A percentile compares a stretch with the other conserved stretches of the same genome.
Conservation (phyloP, 805 yeast species). For the Lipomyces mesembrius region DNA sequence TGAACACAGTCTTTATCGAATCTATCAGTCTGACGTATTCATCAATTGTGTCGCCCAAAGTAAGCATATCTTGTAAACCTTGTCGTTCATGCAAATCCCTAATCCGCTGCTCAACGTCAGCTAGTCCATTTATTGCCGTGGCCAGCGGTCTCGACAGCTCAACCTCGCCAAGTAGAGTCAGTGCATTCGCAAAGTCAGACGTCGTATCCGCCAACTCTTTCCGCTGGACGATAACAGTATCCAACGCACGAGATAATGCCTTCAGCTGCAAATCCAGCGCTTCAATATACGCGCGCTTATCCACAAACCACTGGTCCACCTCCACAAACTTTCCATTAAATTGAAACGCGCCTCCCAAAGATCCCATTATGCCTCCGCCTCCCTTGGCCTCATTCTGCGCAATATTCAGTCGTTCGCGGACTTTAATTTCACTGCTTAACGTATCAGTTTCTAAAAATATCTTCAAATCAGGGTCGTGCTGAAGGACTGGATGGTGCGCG, state of each 20-base stretch:
- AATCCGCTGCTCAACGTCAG: constrained; percentile 70
- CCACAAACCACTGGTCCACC: constrained; percentile 75
- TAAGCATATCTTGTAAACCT: constrained; percentile 81
- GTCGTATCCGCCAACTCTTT: constrained; percentile 70
- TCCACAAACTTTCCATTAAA: constrained; percentile 69
- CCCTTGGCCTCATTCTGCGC: constrained; percentile 53
- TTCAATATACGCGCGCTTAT: constrained; percentile 70
- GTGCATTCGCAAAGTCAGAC: constrained; percentile 64
- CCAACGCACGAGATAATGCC: constrained; percentile 71
- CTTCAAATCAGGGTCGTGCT: constrained; percentile 73
- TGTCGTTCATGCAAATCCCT: constrained; percentile 76
- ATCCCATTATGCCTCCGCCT: constrained; percentile 41
- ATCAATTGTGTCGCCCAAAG: constrained; percentile 84
- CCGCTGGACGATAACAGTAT: constrained; percentile 73
- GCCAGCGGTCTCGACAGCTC: constrained; percentile 73
- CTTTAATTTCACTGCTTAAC: constrained; percentile 69
- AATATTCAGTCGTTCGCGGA: constrained; percentile 61
- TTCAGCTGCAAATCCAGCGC: constrained; percentile 73
- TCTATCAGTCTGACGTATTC: constrained; percentile 81
- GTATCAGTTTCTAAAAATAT: constrained; percentile 77
- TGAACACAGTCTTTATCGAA: constrained; percentile 73
- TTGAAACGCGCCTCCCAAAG: constrained; percentile 62
- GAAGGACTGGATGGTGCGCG: constrained; percentile 59
- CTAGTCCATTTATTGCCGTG: constrained; percentile 68
- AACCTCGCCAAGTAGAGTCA: constrained; percentile 67